Base-by-base conservation (phyloP, 805 yeast genomes). In the Kodamaea lidongshanica region DNA sequence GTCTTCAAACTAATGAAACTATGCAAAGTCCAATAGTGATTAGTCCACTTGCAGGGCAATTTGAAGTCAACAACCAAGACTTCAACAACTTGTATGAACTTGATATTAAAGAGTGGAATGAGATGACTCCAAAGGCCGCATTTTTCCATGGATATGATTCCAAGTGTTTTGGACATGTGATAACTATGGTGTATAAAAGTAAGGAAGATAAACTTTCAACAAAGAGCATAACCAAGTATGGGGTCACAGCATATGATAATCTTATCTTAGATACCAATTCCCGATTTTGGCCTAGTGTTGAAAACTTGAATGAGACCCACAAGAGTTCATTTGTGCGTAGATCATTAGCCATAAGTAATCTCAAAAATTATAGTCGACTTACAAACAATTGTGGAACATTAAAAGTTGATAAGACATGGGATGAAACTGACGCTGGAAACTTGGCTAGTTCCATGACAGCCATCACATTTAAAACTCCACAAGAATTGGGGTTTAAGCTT, bases 341-440 rank as follows among this genome's bases (percentile, higher is more conserved):
- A 38, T 79, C 89, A 0, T 61, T 88, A 21, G 96, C 96, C 0
- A 74, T 87, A 3, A 67, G 92, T 1, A 56, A 72, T 12, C 58
- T 88, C 37, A 72, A 82, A 42, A 74, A 84, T 14, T 86, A 67
- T 47, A 76, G 85, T 3, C 61, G 69, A 16, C 49, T 85, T 41
- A 65, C 68, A 50, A 45, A 61, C 42, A 45, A 50, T 4, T 59
- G 56, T 6, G 33, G 36, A 6, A 39, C 48, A 16, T 13, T 15
- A 19, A 25, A 14, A 15, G 20, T 8, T 8, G 20, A 19, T 8
- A 19, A 19, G 20, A 19, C 8, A 8, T 62, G 67, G 66, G 96
- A 89, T 54, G 95, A 85, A 43, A 80, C 89, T 0, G 67, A 72
- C 32, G 95, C 96, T 1, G 97, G 96, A 0, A 69, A 70, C 7